Evolutionary conservation across 192 early-diverging fungal genomes (phyloP).

Genomic region (Paraglomus brasilianum): DNA sequence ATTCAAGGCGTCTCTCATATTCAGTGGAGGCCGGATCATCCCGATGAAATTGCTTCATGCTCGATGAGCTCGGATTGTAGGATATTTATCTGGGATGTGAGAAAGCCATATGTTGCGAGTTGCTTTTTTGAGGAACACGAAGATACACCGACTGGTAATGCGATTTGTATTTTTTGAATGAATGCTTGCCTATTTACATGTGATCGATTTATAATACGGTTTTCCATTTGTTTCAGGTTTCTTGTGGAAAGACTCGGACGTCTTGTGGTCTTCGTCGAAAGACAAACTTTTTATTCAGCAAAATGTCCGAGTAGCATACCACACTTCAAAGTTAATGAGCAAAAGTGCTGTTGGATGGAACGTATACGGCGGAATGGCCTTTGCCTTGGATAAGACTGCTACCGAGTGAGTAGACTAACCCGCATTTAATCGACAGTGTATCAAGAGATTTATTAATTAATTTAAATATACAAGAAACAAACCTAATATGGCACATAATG

Average conservation of each 20-base stretch:
- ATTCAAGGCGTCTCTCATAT: slow-evolving; percentile 66
- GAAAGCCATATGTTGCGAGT: slow-evolving; percentile 64
- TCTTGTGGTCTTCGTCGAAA: slow-evolving; percentile 72
- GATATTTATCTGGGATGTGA: slow-evolving; percentile 75
- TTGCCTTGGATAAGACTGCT: slow-evolving; percentile 50
- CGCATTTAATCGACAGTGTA: too few relatives aligned
- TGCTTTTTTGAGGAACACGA: slow-evolving; percentile 70
- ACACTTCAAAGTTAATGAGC: slow-evolving; percentile 47
- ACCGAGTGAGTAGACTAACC: too few relatives aligned
- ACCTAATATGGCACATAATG: background rate
- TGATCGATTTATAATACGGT: background rate
- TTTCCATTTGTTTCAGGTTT: slow-evolving; percentile 47
- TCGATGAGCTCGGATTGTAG: slow-evolving; percentile 58
- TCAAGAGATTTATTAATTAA: too few relatives aligned
- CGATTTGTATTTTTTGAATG: background rate
- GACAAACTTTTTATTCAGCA: slow-evolving; percentile 72
- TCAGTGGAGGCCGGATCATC: slow-evolving; percentile 68
- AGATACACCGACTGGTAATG: slow-evolving; percentile 62
- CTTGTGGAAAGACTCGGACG: slow-evolving; percentile 61
- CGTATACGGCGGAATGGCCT: slow-evolving; percentile 61
- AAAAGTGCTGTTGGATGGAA: slow-evolving; percentile 63
- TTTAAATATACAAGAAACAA: too few relatives aligned
- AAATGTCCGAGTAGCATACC: slow-evolving; percentile 49
- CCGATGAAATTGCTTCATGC: slow-evolving; percentile 70
- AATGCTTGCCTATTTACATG: background rate